These are phyloP conservation scores for Melaleuca quinquenervia DNA, from an alignment of 345 rosid species.

Conservation along the genomic window DNA sequence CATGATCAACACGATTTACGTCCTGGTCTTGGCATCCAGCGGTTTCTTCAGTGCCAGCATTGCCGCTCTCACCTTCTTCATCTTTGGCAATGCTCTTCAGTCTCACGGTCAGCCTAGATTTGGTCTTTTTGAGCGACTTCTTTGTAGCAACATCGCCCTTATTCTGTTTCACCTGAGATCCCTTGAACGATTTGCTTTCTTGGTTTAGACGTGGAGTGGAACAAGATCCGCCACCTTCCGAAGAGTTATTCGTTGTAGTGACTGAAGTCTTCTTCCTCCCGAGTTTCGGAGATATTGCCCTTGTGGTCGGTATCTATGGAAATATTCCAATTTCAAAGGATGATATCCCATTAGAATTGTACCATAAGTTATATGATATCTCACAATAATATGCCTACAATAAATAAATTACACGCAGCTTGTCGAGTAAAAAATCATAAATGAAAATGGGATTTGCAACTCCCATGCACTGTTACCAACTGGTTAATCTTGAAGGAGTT, in stretches of 20 bases:
- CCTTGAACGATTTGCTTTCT: constrained; percentile 18
- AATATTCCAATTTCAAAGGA: background rate
- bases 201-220: constrained; percentile 24
- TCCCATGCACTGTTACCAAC: background rate
- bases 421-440: background rate
- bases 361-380: background rate
- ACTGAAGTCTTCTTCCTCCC: constrained; percentile 63
- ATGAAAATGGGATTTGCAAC: background rate
- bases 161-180: constrained; percentile 15
- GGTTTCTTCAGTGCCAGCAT: constrained; percentile 10
- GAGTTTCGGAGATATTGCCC: constrained; percentile 83
- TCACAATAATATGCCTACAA: background rate
- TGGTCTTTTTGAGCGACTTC: constrained; percentile 32
- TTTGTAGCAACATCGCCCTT: constrained; percentile 35
- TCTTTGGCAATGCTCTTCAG: constrained; percentile 14
- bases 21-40: constrained; percentile 21
- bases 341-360: background rate
- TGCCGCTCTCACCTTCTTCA: constrained; percentile 5
- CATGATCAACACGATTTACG: constrained; percentile 3
- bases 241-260: constrained; percentile 16
- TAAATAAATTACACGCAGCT: background rate
- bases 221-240: constrained; percentile 20
- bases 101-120: constrained; percentile 10
- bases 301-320: constrained; percentile 76
- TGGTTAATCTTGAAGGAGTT: background rate